Percentiles rank a stretch among this genome's conserved stretches.
phyloP scores from a whole-genome alignment of 805 yeast genomes.

The Lachancea quebecensis region DNA sequence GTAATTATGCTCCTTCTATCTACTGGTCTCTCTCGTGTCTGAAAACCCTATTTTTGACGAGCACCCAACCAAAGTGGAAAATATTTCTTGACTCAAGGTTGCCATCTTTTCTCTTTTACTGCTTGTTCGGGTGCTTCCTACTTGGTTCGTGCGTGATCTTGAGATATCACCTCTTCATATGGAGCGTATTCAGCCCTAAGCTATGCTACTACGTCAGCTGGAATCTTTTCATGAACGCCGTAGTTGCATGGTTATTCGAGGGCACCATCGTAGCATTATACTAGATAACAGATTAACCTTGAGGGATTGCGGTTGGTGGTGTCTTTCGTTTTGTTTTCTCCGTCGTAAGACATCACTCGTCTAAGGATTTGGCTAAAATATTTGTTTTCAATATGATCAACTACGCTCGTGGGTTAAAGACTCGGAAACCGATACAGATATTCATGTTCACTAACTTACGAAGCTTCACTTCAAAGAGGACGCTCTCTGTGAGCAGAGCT shows the following conservation, averaged over 20 bases:
- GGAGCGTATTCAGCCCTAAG: slow-evolving; percentile 98
- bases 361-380: too few relatives aligned
- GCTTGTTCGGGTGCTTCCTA: slow-evolving; percentile 51
- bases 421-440: too few relatives aligned
- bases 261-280: background rate
- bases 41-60: slow-evolving; percentile 26
- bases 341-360: background rate
- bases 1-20: slow-evolving; percentile 83
- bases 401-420: too few relatives aligned
- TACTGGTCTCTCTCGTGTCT: slow-evolving; percentile 55
- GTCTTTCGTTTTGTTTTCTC: background rate
- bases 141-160: slow-evolving; percentile 64
- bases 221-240: slow-evolving; percentile 45
- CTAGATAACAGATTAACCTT: background rate
- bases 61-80: slow-evolving; percentile 9
- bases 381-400: too few relatives aligned
- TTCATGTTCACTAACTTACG: background rate
- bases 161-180: slow-evolving; percentile 82
- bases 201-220: slow-evolving; percentile 74
- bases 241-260: slow-evolving; percentile 17
- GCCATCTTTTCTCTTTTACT: slow-evolving; percentile 45
- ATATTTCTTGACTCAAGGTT: slow-evolving; percentile 15
- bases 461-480: background rate
- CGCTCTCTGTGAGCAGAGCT: slow-evolving; percentile 3
- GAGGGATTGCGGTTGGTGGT: background rate